Evolutionary conservation across 176 grass and related monocot genomes (phyloP).

Genomic region (Tillandsia fasciculata): DNA sequence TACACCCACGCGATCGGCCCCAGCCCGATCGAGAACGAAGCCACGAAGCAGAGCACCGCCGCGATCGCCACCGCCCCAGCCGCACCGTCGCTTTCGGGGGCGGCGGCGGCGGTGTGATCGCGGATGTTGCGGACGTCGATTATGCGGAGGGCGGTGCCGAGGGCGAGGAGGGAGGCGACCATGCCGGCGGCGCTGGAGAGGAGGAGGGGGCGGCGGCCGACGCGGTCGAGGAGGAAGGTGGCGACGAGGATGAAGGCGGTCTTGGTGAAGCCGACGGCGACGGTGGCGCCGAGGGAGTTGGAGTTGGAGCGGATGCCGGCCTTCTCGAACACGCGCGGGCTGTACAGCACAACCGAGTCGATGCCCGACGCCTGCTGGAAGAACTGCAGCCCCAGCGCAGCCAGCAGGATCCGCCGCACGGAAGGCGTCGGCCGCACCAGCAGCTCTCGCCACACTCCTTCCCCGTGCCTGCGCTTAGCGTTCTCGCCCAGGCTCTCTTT

Average conservation of each 20-base stretch:
- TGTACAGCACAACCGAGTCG: constrained; percentile 73
- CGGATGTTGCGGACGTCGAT: constrained; percentile 7
- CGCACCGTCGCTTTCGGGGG: not conserved
- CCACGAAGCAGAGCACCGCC: constrained; percentile 45
- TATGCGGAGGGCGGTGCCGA: constrained; percentile 34
- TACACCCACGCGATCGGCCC: constrained; percentile 87
- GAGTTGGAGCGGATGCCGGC: constrained; percentile 31
- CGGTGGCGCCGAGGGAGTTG: constrained; percentile 34
- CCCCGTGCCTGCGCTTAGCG: constrained; percentile 14
- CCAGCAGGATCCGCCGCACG: constrained; percentile 53
- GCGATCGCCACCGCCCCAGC: constrained; percentile 40
- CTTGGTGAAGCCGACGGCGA: constrained; percentile 65
- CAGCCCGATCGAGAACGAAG: constrained; percentile 60
- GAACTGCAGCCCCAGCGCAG: constrained; percentile 66
- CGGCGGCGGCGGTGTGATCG: too few relatives aligned
- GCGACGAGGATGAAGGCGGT: constrained; percentile 60
- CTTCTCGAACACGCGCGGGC: constrained; percentile 51
- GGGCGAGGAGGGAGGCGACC: constrained; percentile 44
- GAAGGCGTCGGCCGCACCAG: constrained; percentile 44
- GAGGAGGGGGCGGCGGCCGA: constrained; percentile 68
- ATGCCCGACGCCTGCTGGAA: constrained; percentile 79
- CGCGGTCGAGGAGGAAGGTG: constrained; percentile 65
- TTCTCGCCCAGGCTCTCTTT: constrained; percentile 7
- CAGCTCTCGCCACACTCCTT: constrained; percentile 65
- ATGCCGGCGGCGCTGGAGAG: constrained; percentile 62